Percentiles rank a stretch among this genome's conserved stretches.
Evolutionary conservation across 148 eudicot species (phyloP).

Genomic region (Diospyros lotus): DNA sequence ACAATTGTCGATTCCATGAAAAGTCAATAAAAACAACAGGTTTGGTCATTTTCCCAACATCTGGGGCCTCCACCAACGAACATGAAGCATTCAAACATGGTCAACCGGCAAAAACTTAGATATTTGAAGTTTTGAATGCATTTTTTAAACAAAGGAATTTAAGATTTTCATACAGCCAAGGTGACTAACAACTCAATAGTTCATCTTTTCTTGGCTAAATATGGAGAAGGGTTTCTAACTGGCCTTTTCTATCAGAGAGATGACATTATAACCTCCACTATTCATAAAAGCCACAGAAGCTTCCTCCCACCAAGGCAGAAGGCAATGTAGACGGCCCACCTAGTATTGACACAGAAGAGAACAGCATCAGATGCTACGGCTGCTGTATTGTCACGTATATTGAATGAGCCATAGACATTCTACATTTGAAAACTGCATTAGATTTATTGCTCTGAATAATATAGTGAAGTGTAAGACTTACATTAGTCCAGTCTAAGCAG

Average conservation of each 20-base stretch:
- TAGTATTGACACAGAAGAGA: slow-evolving; percentile 19
- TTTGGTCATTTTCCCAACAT: background rate
- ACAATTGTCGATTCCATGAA: slow-evolving; percentile 1
- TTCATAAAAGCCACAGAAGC: slow-evolving; percentile 81
- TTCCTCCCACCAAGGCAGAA: slow-evolving; percentile 93
- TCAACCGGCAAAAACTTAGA: background rate
- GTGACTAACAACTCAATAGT: background rate
- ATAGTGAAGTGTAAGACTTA: slow-evolving; percentile 17
- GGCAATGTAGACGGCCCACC: slow-evolving; percentile 91
- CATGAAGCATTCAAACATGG: background rate
- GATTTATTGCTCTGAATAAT: background rate
- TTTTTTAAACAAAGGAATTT: background rate
- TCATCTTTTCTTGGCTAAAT: background rate
- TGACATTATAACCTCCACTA: slow-evolving; percentile 81
- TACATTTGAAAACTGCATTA: background rate
- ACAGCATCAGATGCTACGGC: background rate
- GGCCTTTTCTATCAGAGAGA: slow-evolving; percentile 54
- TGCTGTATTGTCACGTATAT: background rate
- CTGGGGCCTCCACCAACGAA: background rate
- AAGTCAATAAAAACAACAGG: no score
- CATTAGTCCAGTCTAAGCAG: slow-evolving; percentile 75
- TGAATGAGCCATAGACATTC: background rate
- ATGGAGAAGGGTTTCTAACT: background rate
- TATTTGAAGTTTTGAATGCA: background rate
- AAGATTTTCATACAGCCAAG: background rate